phyloP scores from a whole-genome alignment of 2,329 filamentous ascomycete genomes.

The Stachybotrys elegans region DNA sequence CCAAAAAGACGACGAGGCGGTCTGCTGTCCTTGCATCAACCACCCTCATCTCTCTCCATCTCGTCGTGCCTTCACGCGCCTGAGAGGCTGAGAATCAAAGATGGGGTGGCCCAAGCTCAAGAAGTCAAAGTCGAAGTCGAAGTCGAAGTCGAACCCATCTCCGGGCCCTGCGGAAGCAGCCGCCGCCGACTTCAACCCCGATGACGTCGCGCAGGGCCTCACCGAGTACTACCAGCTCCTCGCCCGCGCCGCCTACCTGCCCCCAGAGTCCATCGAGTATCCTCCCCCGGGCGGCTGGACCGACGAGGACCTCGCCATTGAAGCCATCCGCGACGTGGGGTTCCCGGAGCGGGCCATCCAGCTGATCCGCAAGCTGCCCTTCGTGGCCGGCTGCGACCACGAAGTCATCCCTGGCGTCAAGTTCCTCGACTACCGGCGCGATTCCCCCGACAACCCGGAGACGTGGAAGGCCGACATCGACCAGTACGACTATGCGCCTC shows the following conservation, averaged over 20 bases:
- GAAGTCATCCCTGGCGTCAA: background rate
- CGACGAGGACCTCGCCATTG: background rate
- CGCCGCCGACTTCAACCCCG: background rate
- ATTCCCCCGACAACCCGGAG: background rate
- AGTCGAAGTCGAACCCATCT: too few relatives aligned
- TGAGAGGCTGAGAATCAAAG: too few relatives aligned
- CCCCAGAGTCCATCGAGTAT: background rate
- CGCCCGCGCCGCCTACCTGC: background rate
- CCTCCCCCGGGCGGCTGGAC: background rate
- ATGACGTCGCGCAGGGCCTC: background rate
- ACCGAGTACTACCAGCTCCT: conserved; percentile 1
- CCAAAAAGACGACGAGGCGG: too few relatives aligned
- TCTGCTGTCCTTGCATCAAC: too few relatives aligned
- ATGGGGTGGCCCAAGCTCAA: too few relatives aligned
- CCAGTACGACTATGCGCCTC: background rate
- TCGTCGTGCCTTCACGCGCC: too few relatives aligned
- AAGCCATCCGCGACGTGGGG: background rate
- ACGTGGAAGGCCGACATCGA: background rate
- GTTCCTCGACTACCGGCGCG: background rate
- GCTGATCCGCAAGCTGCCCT: background rate
- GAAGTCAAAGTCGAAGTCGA: too few relatives aligned
- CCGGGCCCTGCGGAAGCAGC: too few relatives aligned
- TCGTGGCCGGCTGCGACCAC: background rate
- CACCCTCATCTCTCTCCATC: too few relatives aligned
- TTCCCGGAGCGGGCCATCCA: background rate